Conservation (phyloP, 2,329 filamentous ascomycete species). For the Paramyrothecium sp. region DNA sequence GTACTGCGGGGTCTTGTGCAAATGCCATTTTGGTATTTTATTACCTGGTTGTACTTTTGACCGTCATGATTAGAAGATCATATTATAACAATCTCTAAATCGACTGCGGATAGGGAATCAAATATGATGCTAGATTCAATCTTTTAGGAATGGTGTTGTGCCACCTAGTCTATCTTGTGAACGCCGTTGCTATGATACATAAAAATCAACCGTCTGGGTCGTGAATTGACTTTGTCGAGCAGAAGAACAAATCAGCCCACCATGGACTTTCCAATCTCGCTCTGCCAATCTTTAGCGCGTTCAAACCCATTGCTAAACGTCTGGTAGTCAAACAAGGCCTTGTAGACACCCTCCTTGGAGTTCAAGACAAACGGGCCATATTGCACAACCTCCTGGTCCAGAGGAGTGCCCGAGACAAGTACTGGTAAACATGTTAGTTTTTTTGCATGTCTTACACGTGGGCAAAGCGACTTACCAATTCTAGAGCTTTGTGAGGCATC, state of each 20-base stretch:
- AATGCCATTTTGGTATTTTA: no score
- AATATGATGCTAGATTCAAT: no score
- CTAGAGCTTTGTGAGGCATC: conserved; percentile 58
- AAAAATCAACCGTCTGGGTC: no score
- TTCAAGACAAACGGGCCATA: conserved; percentile 84
- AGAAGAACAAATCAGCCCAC: conserved; percentile 25
- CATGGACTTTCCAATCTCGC: conserved; percentile 84
- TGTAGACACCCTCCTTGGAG: conserved; percentile 68
- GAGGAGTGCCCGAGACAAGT: conserved; percentile 74
- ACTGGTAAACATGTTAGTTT: conserved; percentile 34
- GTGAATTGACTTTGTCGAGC: not conserved
- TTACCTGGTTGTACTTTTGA: no score
- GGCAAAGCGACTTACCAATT: conserved; percentile 35
- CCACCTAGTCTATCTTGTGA: no score
- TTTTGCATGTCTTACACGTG: not conserved
- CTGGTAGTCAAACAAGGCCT: conserved; percentile 76
- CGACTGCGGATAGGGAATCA: no score
- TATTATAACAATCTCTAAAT: no score
- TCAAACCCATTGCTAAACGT: conserved; percentile 76
- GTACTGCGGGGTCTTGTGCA: no score
- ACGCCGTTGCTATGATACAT: no score
- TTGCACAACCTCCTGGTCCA: conserved; percentile 79
- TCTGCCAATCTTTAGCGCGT: conserved; percentile 74
- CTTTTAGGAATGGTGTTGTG: no score
- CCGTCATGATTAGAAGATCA: no score